These are phyloP conservation scores for Blastomyces emzantsi DNA, from an alignment of 2,329 filamentous ascomycete species.

Conservation along the genomic window DNA sequence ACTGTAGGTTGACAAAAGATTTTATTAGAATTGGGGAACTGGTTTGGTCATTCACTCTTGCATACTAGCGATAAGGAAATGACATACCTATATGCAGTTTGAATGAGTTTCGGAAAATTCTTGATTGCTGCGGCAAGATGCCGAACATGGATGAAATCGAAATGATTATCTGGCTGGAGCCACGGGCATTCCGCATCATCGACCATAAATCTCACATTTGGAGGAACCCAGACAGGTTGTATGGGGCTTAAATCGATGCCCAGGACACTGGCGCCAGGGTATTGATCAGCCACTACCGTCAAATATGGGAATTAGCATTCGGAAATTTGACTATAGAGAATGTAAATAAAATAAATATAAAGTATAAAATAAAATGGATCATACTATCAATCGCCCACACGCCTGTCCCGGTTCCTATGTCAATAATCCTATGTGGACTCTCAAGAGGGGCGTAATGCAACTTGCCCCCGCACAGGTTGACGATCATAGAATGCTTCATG, in stretches of 20 bases:
- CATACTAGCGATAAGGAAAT: background rate
- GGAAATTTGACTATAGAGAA: too few species aligned
- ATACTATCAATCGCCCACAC: conserved; percentile 47
- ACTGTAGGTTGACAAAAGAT: conserved; percentile 9
- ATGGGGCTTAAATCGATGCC: conserved; percentile 40
- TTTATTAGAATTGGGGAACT: background rate
- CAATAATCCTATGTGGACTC: conserved; percentile 35
- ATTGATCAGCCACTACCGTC: conserved; percentile 17
- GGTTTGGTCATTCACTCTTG: background rate
- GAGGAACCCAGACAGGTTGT: conserved; percentile 32
- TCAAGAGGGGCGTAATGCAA: conserved; percentile 31
- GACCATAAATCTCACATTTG: conserved; percentile 16
- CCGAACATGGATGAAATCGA: conserved; percentile 15
- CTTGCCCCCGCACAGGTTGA: conserved; percentile 3
- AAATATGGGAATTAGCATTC: background rate
- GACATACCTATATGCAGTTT: conserved; percentile 20
- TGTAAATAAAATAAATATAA: background rate
- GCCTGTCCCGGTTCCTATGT: conserved; percentile 45
- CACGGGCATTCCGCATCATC: conserved; percentile 33
- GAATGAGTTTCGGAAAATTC: conserved; percentile 4
- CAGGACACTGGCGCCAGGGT: conserved; percentile 30
- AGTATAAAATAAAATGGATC: background rate
- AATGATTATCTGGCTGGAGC: conserved; percentile 42
- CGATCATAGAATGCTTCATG: conserved; percentile 8
- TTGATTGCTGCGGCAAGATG: conserved; percentile 4